phyloP scores from a whole-genome alignment of 768 basidiomycete species.

The Lactarius trivialis region DNA sequence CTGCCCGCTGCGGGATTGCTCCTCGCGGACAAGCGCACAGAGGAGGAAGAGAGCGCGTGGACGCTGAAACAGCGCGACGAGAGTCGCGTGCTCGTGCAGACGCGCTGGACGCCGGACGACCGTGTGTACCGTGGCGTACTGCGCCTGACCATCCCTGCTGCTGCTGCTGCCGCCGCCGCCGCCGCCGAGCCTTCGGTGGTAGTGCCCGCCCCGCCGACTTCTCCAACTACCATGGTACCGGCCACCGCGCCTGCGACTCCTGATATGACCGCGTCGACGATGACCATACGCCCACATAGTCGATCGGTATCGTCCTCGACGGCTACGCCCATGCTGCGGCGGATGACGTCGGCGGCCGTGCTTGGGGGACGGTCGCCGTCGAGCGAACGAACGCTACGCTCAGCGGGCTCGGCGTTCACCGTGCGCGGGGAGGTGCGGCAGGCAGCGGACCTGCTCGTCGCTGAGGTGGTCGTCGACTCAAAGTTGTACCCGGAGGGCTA shows the following conservation, averaged over 20 bases:
- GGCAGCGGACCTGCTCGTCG: slow-evolving; percentile 64
- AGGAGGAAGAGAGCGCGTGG: slow-evolving; percentile 47
- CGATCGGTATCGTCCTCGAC: slow-evolving; percentile 19
- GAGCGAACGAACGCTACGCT: slow-evolving; percentile 28
- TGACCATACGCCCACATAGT: slow-evolving; percentile 16
- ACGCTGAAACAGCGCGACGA: slow-evolving; percentile 55
- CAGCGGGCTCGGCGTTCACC: slow-evolving; percentile 52
- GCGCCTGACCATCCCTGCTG: slow-evolving; percentile 39
- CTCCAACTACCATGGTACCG: too few relatives aligned
- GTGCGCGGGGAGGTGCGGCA: slow-evolving; percentile 53
- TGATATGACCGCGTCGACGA: slow-evolving; percentile 5
- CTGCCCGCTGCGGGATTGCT: slow-evolving; percentile 61
- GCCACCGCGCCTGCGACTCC: neutral
- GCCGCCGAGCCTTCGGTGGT: slow-evolving; percentile 16
- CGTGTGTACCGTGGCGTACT: slow-evolving; percentile 47
- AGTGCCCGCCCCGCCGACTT: slow-evolving; percentile 18
- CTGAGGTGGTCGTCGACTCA: slow-evolving; percentile 76
- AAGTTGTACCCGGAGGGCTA: slow-evolving; percentile 78
- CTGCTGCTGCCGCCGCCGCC: too few relatives aligned
- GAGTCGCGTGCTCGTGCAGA: slow-evolving; percentile 47
- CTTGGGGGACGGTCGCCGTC: slow-evolving; percentile 32
- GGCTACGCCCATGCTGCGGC: slow-evolving; percentile 8
- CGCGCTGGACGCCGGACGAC: slow-evolving; percentile 45
- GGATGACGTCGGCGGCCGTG: slow-evolving; percentile 15
- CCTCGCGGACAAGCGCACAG: slow-evolving; percentile 46